phyloP scores from a whole-genome alignment of 306 rosid species.

The Styphnolobium japonicum region DNA sequence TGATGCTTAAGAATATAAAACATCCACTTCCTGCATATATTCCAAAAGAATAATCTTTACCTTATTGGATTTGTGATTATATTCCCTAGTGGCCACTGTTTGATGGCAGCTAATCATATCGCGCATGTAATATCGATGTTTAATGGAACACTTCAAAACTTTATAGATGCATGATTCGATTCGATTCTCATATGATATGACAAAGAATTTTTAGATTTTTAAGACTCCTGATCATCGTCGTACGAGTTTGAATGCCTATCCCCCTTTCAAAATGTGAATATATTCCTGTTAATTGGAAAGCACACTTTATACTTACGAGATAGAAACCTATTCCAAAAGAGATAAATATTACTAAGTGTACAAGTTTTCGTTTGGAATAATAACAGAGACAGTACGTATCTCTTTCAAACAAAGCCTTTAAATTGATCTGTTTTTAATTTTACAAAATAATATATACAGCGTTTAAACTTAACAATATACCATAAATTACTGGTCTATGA shows the following conservation, averaged over 20 bases:
- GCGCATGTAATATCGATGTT: constrained; percentile 1
- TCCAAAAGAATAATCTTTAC: constrained; percentile 41
- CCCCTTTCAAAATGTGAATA: constrained; percentile 22
- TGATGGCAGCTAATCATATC: constrained; percentile 23
- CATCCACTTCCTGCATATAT: constrained; percentile 19
- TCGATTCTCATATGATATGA: constrained; percentile 23
- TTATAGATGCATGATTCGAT: constrained; percentile 30
- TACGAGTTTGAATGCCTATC: constrained; percentile 26
- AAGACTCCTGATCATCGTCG: neutral
- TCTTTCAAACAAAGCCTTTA: neutral
- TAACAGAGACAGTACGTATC: neutral
- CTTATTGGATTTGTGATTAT: constrained; percentile 10
- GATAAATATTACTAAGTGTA: constrained; percentile 5
- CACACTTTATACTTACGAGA: neutral
- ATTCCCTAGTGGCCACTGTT: constrained; percentile 33
- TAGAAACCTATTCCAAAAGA: constrained; percentile 23
- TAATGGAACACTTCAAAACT: constrained; percentile 19
- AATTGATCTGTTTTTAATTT: neutral
- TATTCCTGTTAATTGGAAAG: constrained; percentile 30
- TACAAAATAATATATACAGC: neutral
- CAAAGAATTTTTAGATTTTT: neutral
- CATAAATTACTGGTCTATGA: neutral
- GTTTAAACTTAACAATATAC: neutral
- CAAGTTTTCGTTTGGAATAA: constrained; percentile 20
- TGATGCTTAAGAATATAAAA: constrained; percentile 18